Base-by-base conservation (phyloP, 768 basidiomycete genomes). In the Brasilioporus rufonigricans region DNA sequence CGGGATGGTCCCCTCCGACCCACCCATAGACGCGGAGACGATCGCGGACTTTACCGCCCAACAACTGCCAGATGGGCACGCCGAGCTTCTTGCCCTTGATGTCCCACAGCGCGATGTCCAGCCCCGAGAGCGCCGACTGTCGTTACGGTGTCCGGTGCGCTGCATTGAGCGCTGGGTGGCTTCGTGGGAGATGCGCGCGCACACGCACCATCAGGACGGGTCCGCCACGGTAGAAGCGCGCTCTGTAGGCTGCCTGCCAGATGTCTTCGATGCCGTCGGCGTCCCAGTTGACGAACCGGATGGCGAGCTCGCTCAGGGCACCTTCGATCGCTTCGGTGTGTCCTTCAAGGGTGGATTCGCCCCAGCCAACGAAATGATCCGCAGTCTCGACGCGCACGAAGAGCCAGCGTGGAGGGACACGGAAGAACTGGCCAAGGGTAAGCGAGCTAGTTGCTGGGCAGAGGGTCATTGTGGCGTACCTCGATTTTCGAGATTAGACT, bases 291-390 rank as follows among this genome's bases (percentile, higher is more conserved):
- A n/a, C n/a, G n/a, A 88, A 85, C 26, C 83, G 76, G 54, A 80
- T 74, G 10, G 73, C 68, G n/a, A 90, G 75, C 60, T 87, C 85
- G 23, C 69, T 61, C 59, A 81, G 77, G 16, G 85, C 83, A 26
- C 87, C 87, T 67, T 88, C 84, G 19, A 90, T 76, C 12, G 87
- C 85, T 68, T 90, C 86, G 7, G 85, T 85, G 65, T 89, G 87
- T 12, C 75, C 80, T 66, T 88, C 89, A 2, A 90, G 77, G 0
- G 86, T 88, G 26, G 76, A 83, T 67, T 89, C 87, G 12, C 87
- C 87, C 86, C 88, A 89, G 31, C 87, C 87, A 27, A 88, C 77
- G 24, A 83, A 66, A 1, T 83, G 85, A 40, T 82, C 78, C 5
- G 76, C 74, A 1, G 85, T 87, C 59, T 83, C 81, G n/a, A 88